Conservation (phyloP, 345 rosid genomes). For the Linum usitatissimum region DNA sequence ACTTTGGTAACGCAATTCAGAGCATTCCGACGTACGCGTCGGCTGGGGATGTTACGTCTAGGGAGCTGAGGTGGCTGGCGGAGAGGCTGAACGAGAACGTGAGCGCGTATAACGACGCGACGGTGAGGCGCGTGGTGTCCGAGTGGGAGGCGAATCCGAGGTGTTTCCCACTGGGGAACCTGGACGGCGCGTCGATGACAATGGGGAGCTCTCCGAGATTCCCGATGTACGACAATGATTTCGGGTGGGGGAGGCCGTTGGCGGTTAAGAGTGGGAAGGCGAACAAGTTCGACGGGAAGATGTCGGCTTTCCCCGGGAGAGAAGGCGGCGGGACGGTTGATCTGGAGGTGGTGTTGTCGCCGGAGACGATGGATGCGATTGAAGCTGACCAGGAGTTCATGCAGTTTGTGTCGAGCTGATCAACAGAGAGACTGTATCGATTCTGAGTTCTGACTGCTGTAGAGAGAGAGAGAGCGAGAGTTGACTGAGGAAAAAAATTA, state of each 20-base stretch:
- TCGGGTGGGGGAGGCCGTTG: slow-evolving; percentile 90
- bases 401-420: slow-evolving; percentile 36
- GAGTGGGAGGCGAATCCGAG: slow-evolving; percentile 74
- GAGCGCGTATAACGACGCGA: slow-evolving; percentile 40
- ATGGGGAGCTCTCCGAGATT: slow-evolving; percentile 94
- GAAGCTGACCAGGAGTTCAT: slow-evolving; percentile 69
- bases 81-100: slow-evolving; percentile 55
- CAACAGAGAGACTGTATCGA: no score
- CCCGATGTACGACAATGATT: slow-evolving; percentile 92
- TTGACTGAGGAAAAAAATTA: not conserved
- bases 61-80: slow-evolving; percentile 78
- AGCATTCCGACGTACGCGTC: slow-evolving; percentile 68
- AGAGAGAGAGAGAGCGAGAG: not conserved
- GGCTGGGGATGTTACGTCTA: slow-evolving; percentile 54
- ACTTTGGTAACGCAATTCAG: slow-evolving; percentile 95
- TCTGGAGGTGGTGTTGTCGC: slow-evolving; percentile 72
- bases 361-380: slow-evolving; percentile 70
- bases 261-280: slow-evolving; percentile 79
- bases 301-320: slow-evolving; percentile 88
- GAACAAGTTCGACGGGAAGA: slow-evolving; percentile 93
- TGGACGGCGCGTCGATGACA: slow-evolving; percentile 69
- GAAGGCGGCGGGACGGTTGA: slow-evolving; percentile 71
- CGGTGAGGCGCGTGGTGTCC: slow-evolving; percentile 33
- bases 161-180: slow-evolving; percentile 82
- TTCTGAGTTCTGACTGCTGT: not conserved